Conservation (phyloP, 345 rosid genomes). For the Jatropha curcas region DNA sequence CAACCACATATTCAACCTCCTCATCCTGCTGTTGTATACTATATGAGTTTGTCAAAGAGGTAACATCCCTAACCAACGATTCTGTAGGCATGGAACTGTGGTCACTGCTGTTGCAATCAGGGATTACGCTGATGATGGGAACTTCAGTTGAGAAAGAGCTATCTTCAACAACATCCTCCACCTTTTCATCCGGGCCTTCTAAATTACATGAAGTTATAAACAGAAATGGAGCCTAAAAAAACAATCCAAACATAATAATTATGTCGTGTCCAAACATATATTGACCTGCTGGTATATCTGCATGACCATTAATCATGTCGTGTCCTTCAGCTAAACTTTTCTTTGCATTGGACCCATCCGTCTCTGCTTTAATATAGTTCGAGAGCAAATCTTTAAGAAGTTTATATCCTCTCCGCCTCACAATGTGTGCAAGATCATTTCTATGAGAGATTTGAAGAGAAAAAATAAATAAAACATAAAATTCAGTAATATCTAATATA, state of each 20-base stretch:
- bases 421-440: slow-evolving; percentile 83
- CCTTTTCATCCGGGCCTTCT: slow-evolving; percentile 45
- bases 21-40: slow-evolving; percentile 10
- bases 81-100: slow-evolving; percentile 12
- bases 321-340: slow-evolving; percentile 18
- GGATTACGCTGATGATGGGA: slow-evolving; percentile 7
- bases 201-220: slow-evolving; percentile 25
- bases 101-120: slow-evolving; percentile 7
- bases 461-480: not conserved
- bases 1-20: slow-evolving; percentile 4
- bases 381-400: slow-evolving; percentile 59
- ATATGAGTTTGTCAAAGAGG: not conserved
- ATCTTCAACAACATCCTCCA: slow-evolving; percentile 20
- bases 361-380: slow-evolving; percentile 32
- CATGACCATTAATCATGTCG: slow-evolving; percentile 13
- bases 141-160: slow-evolving; percentile 24
- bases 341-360: slow-evolving; percentile 27
- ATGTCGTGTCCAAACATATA: slow-evolving; percentile 12
- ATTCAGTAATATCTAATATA: not conserved
- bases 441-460: slow-evolving; percentile 38
- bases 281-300: slow-evolving; percentile 46
- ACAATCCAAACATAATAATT: slow-evolving; percentile 1
- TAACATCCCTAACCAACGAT: not conserved
- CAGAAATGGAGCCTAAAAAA: slow-evolving; percentile 7
- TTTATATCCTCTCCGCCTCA: slow-evolving; percentile 88